phyloP scores from a whole-genome alignment of 805 yeast species.

The Clavispora santaluciae region DNA sequence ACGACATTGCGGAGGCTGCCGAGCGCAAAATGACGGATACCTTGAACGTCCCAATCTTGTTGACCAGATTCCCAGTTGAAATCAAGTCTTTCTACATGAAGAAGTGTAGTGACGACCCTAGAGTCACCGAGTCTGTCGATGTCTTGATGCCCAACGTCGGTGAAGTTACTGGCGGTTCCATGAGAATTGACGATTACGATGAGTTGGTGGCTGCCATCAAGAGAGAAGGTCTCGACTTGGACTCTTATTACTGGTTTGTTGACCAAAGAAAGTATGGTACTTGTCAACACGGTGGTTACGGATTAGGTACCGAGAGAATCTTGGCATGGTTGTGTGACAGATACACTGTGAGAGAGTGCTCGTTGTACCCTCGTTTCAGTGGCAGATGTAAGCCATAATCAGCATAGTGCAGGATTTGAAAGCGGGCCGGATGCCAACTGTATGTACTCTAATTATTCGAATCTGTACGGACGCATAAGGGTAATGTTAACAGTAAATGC shows the following conservation, averaged over 20 bases:
- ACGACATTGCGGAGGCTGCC: constrained; percentile 98
- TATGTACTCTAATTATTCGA: not conserved
- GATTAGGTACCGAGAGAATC: constrained; percentile 96
- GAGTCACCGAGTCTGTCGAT: constrained; percentile 98
- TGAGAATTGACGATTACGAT: constrained; percentile 83
- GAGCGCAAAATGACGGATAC: constrained; percentile 98
- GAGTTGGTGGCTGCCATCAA: constrained; percentile 87
- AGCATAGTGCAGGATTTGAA: not conserved
- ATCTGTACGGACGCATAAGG: not conserved
- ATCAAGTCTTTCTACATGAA: constrained; percentile 98
- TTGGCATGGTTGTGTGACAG: constrained; percentile 98
- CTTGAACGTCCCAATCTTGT: constrained; percentile 86
- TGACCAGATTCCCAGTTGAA: constrained; percentile 93
- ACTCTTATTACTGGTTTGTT: constrained; percentile 90
- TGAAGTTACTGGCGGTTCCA: constrained; percentile 97
- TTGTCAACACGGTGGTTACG: constrained; percentile 98
- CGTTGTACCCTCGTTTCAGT: constrained; percentile 94
- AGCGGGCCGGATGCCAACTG: not conserved
- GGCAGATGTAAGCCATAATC: constrained; percentile 93
- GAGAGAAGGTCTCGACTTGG: constrained; percentile 83
- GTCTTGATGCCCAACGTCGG: constrained; percentile 99
- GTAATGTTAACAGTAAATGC: too few relatives aligned
- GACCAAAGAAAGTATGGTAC: constrained; percentile 97
- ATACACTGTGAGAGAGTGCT: constrained; percentile 97
- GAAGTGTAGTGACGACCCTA: constrained; percentile 80